Conservation (phyloP, 75 land plant species). For the Selaginella moellendorffii region DNA sequence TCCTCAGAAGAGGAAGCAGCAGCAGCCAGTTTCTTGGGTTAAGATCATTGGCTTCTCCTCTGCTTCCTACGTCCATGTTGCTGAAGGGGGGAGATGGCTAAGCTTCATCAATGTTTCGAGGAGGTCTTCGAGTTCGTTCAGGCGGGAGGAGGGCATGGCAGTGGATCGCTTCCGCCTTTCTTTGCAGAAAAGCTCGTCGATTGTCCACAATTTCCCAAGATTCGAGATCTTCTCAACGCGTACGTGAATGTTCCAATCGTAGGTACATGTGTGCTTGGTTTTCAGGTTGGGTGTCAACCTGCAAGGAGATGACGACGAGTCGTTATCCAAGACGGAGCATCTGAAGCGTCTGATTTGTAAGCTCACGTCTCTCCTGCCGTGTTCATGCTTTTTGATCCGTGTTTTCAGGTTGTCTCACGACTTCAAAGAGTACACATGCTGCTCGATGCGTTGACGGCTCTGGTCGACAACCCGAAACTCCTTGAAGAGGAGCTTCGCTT, state of each 20-base stretch:
- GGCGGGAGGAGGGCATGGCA: slow-evolving; percentile 1
- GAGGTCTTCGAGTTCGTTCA: background rate
- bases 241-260: background rate
- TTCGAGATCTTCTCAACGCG: background rate
- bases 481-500: background rate
- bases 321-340: background rate
- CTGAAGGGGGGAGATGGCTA: background rate
- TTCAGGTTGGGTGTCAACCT: too few species aligned
- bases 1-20: slow-evolving; percentile 1
- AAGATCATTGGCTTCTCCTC: slow-evolving; percentile 1
- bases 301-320: slow-evolving; percentile 1
- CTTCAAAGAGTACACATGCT: background rate
- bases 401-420: background rate
- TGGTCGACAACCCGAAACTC: background rate
- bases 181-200: background rate
- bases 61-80: background rate
- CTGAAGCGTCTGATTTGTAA: background rate
- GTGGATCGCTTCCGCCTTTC: background rate
- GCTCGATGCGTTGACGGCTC: background rate
- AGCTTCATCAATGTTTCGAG: background rate
- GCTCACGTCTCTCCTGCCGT: slow-evolving; percentile 1
- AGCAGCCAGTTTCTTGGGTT: background rate
- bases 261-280: background rate
- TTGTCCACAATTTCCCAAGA: background rate
- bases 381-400: background rate